A percentile compares a stretch with the other conserved stretches of the same genome.
These are phyloP conservation scores for Sphaerulina musiva DNA, from an alignment of 2,329 filamentous ascomycete genomes.

Conservation along the genomic window DNA sequence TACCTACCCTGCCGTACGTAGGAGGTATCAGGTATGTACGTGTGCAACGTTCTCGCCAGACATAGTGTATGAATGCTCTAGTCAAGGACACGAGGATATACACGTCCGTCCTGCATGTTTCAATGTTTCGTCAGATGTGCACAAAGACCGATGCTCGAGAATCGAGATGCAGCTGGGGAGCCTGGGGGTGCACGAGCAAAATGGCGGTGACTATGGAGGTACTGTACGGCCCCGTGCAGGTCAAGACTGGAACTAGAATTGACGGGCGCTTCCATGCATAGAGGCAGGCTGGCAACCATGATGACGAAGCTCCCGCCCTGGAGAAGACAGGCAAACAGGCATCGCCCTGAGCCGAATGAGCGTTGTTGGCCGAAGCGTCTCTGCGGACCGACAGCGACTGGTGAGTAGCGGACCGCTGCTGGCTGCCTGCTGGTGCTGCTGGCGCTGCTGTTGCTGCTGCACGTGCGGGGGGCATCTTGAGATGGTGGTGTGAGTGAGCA, in stretches of 20 bases:
- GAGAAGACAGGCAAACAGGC: neutral
- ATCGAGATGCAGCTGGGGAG: slow-evolving; percentile 1
- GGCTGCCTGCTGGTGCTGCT: no score
- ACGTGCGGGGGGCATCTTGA: no score
- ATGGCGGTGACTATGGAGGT: slow-evolving; percentile 9
- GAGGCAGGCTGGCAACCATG: neutral
- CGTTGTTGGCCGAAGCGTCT: neutral
- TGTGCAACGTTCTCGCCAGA: neutral
- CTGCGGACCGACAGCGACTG: neutral
- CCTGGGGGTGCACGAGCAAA: slow-evolving; percentile 7
- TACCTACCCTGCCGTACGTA: no score
- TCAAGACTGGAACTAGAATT: slow-evolving; percentile 2
- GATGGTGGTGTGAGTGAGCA: no score
- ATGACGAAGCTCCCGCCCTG: neutral
- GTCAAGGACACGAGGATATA: neutral
- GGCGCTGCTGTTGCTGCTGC: no score
- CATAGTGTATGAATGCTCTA: neutral
- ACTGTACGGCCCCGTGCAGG: slow-evolving; percentile 8
- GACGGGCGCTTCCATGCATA: slow-evolving; percentile 12
- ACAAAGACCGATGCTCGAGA: neutral
- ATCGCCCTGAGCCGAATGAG: neutral
- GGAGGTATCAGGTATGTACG: neutral
- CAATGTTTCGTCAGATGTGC: neutral
- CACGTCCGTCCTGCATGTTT: neutral
- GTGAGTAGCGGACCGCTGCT: neutral